Base-by-base conservation (phyloP, 2,329 filamentous ascomycete species). In the Stagonosporopsis cucurbitacearum region DNA sequence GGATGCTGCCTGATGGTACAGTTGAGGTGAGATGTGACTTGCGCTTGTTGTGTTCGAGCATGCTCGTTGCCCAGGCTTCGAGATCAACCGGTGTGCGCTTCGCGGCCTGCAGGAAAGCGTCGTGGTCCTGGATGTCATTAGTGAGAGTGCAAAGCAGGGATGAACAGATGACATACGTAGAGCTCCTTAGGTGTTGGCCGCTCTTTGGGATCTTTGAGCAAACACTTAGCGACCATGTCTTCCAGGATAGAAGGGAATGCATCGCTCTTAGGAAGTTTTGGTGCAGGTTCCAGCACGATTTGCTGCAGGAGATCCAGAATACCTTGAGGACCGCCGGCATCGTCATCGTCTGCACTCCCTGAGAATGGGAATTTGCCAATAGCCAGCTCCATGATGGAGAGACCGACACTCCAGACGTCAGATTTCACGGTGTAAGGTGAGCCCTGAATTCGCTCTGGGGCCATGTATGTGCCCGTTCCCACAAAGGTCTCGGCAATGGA, bases 391-490 rank as follows among this genome's bases (percentile, higher is more conserved):
- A 99, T 98, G 60, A 99, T 87, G 0, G 89, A 89, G 64, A 99
- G 81, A 28, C 95, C 95, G 60, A 97, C 96, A 84, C 93, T 97
- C 95, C 95, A 99, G 4, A 99, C 95, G 75, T 99, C 95, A 12
- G 93, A 97, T 77, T 97, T 97, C 69, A 99, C 94, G 0, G 94
- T 96, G 78, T 99, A 99, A 68, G 91, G 92, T 62, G 95, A 92
- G 60, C 95, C 95, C 75, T 98, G 93, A 65, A 99, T 99, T 75
- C 95, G 87, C 80, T 99, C 95, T 0, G 95, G 95, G 0, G 95
- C 95, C 95, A 99, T 99, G 81, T 99, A 99, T 52, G 95, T 99
- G 33, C 95, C 97, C 1, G 95, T 99, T 49, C 95, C 95, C 32
- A 99, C 95, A 70, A 99, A 99, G 0, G 95, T 99, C 73, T 98